phyloP scores from a whole-genome alignment of 352 stramenopile genomes.

The Pythium brassicae region DNA sequence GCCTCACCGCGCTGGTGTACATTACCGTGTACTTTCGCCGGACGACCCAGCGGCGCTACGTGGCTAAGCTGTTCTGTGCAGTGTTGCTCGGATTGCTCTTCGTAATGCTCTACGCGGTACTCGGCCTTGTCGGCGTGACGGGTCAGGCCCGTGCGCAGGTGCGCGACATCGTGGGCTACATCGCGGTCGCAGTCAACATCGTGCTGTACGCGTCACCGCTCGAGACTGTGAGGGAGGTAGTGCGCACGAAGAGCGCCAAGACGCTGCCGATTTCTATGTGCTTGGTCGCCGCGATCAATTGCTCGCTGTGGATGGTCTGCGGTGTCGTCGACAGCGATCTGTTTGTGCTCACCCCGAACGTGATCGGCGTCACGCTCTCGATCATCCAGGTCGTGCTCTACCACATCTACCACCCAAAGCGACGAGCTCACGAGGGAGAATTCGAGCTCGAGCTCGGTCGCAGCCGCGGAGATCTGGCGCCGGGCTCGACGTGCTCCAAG shows the following conservation, averaged over 20 bases:
- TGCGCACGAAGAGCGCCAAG: conserved; percentile 20
- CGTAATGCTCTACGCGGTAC: conserved; percentile 21
- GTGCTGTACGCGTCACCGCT: conserved; percentile 26
- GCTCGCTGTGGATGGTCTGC: conserved; percentile 44
- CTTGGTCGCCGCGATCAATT: conserved; percentile 38
- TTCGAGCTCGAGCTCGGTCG: not conserved
- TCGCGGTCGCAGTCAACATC: conserved; percentile 21
- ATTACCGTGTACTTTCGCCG: conserved; percentile 3
- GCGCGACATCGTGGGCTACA: conserved; percentile 3
- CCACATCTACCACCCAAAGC: conserved; percentile 23
- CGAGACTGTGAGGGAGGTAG: conserved; percentile 23
- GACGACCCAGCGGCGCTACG: conserved; percentile 5
- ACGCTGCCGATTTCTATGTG: conserved; percentile 46
- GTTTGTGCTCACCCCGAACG: conserved; percentile 43
- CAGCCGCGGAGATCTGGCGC: no score
- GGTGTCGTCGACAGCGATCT: conserved; percentile 36
- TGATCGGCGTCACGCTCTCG: conserved; percentile 26
- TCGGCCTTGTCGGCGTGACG: conserved; percentile 19
- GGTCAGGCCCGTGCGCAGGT: conserved; percentile 20
- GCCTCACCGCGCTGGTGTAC: not conserved
- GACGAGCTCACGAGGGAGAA: not conserved
- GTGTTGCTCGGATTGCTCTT: conserved; percentile 4
- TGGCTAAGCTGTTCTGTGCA: conserved; percentile 2
- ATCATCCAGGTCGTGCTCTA: conserved; percentile 42
- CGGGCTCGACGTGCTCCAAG: not conserved